Conservation (phyloP, 2,329 filamentous ascomycete genomes). For the Didymella sp. region DNA sequence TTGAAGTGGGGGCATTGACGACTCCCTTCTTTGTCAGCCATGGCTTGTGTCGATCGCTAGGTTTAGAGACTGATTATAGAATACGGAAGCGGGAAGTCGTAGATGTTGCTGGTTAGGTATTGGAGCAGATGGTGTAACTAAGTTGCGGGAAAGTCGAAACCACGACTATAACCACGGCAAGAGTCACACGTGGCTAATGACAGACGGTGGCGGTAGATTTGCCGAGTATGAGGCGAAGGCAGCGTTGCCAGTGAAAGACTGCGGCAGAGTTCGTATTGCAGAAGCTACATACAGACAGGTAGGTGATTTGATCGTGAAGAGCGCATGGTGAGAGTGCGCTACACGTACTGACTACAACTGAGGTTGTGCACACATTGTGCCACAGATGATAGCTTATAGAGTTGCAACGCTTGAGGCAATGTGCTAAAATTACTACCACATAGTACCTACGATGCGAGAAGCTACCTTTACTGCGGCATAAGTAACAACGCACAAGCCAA, state of each 20-base stretch:
- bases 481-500: conserved; percentile 33
- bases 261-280: background rate
- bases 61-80: too few relatives aligned
- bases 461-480: conserved; percentile 38
- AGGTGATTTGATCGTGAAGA: background rate
- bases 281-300: background rate
- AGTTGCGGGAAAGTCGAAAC: background rate
- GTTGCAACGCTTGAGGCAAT: background rate
- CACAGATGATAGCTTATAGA: background rate
- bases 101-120: too few relatives aligned
- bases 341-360: background rate
- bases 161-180: background rate
- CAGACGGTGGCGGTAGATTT: background rate
- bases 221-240: background rate
- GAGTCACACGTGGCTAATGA: background rate
- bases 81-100: background rate
- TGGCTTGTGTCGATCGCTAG: background rate
- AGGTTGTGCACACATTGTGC: background rate
- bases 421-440: conserved; percentile 23
- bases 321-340: background rate
- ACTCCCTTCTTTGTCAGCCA: conserved; percentile 4
- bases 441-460: conserved; percentile 25
- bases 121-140: background rate
- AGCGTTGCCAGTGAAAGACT: background rate
- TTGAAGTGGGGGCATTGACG: conserved; percentile 18